Percentiles rank a stretch among this genome's conserved stretches.
Conservation (phyloP, 2,329 filamentous ascomycete species). For the Domatiomyces globalis region DNA sequence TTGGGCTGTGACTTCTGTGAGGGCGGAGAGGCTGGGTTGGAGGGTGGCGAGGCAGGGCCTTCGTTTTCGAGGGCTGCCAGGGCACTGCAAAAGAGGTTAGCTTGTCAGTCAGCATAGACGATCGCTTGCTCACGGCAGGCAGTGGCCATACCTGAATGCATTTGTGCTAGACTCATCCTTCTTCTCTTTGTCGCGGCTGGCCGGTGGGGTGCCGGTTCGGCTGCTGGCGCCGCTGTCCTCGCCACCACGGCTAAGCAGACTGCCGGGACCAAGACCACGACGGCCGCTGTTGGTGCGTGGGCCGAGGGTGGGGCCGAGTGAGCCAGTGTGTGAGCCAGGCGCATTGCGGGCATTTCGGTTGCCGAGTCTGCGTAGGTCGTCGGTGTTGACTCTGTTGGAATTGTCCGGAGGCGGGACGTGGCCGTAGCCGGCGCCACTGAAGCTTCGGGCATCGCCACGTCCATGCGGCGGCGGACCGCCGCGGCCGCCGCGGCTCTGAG, state of each 20-base stretch:
- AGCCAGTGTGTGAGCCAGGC: constrained; percentile 39
- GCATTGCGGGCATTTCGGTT: constrained; percentile 51
- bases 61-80: constrained; percentile 34
- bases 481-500: constrained; percentile 44
- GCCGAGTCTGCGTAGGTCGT: constrained; percentile 72
- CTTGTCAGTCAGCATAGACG: background rate
- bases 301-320: constrained; percentile 72
- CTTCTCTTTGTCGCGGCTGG: constrained; percentile 41
- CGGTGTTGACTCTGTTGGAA: constrained; percentile 73
- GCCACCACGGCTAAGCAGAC: constrained; percentile 55
- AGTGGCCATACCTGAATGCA: constrained; percentile 67
- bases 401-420: constrained; percentile 55
- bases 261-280: constrained; percentile 57
- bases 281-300: constrained; percentile 86
- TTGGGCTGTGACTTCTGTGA: constrained; percentile 33
- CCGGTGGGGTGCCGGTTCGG: constrained; percentile 74
- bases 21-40: constrained; percentile 34
- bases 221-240: constrained; percentile 83
- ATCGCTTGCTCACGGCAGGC: constrained; percentile 1
- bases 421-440: constrained; percentile 54
- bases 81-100: constrained; percentile 25
- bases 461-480: constrained; percentile 59
- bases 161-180: constrained; percentile 63
- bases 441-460: constrained; percentile 75
- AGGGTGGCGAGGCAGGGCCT: constrained; percentile 35